Base-by-base conservation (phyloP, 345 rosid genomes). In the Gossypioides kirkii region DNA sequence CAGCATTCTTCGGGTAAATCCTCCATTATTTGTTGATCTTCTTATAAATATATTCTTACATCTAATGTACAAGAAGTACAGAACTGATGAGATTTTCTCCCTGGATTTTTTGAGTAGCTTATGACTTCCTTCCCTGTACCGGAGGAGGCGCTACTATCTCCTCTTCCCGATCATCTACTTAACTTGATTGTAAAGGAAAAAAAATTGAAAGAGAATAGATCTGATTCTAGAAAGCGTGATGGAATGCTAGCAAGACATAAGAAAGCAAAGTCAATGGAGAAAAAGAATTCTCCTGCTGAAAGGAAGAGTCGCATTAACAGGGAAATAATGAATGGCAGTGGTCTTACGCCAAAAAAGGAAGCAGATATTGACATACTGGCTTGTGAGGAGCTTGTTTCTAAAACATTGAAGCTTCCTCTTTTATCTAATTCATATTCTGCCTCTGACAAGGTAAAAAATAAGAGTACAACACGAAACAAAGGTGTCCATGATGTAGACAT, bases 81-180 rank as follows among this genome's bases (percentile, higher is more conserved):
- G 70, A 63, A 67, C 49, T 84, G 76, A 61, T 74, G 50, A 42
- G 75, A 54, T 67, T 18, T 72, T 8, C 43, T 68, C 61, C 45
- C 65, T 78, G 49, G 75, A 74, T 88, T 61, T 71, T 59, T 82
- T 79, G 75, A 63, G 73, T 92, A 96, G 98, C 77, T 80, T 41
- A 93, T 96, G 97, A 88, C 96, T 73, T 86, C 89, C 62, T 80
- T 81, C 74, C 89, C 91, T 45, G 74, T 82, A 78, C 83, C n/a
- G 58, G 95, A 78, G 70, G 76, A 47, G 45, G 73, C 71, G 36
- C 63, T 93, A 73, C 81, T 93, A 74, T 96, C 99, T 17, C 99
- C 99, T 71, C 98, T 96, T 76, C 79, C 96, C 12, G 86, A 87
- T 76, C 78, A 82, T 79, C 78, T 92, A 10, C 74, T 89, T 85